Base-by-base conservation (phyloP, 306 rosid genomes). In the Nissolia schottii region DNA sequence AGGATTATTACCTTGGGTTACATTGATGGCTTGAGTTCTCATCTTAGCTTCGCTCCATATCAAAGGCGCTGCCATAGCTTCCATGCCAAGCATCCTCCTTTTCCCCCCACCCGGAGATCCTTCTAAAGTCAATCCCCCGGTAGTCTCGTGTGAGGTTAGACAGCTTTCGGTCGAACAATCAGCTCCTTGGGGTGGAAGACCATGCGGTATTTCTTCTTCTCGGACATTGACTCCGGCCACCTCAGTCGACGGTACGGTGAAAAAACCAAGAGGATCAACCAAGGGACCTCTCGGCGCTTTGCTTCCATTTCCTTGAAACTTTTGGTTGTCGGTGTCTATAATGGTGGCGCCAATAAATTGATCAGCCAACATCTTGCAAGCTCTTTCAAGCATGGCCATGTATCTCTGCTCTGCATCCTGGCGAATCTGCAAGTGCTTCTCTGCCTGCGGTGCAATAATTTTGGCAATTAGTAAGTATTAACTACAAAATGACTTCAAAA, bases 151-250 rank as follows among this genome's bases (percentile, higher is more conserved):
- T 3, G 98, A 90, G 16, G 99, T 94, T 79, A 91, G 89, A 82
- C 92, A 89, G 84, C 97, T 94, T 82, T 94, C 98, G 0, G 97
- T 91, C 41, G 98, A 94, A 77, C 98, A 89, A 80, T 94, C 98
- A 29, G 95, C 92, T 77, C 91, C 84, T 73, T 84, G 92, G 51
- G 81, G 73, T 24, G 66, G 90, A 32, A 89, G 75, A 34, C 81
- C 75, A 1, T 66, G 87, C 0, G 84, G 79, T 48, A 81, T 53
- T 83, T 90, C 95, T 66, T 90, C 95, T 64, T 85, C 92, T 0
- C 70, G 81, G 45, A 79, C 86, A 9, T 74, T 79, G 64, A 84
- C 82, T 70, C 88, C 85, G 0, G 83, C 80, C 43, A 71, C 79
- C 69, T 78, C 90, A 20, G 87, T 19, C 14, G 93, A 80, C 11